Percentiles rank a stretch among this genome's conserved stretches.
These are phyloP conservation scores for Kluyveromyces wickerhamii DNA, from an alignment of 805 yeast species.

Conservation along the genomic window DNA sequence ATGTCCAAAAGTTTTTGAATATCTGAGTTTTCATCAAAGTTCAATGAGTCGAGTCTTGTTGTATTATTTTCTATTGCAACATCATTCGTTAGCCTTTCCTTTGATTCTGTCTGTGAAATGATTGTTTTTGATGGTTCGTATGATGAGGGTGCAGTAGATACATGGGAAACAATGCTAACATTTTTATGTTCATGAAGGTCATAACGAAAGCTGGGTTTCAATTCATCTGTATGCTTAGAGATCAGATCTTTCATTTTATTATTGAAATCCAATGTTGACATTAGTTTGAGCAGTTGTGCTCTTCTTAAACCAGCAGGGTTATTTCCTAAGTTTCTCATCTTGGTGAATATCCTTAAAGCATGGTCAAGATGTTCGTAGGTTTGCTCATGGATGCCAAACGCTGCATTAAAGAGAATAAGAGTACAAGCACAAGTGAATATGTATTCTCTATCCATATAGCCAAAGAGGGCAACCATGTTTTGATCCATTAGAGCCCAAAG, in stretches of 20 bases:
- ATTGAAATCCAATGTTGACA: constrained; percentile 60
- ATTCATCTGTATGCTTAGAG: constrained; percentile 45
- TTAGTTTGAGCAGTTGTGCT: constrained; percentile 59
- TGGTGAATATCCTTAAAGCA: constrained; percentile 59
- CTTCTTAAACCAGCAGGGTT: constrained; percentile 72
- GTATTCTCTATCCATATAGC: constrained; percentile 83
- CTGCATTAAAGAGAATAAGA: constrained; percentile 61
- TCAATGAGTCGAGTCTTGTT: constrained; percentile 25
- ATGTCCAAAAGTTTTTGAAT: constrained; percentile 28
- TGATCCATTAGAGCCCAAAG: constrained; percentile 69
- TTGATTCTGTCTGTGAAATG: constrained; percentile 1
- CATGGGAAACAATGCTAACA: constrained; percentile 15
- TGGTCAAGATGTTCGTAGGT: constrained; percentile 66
- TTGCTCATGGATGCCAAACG: constrained; percentile 76
- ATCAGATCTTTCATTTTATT: constrained; percentile 53
- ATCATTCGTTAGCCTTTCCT: neutral
- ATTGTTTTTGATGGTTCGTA: neutral
- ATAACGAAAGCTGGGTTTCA: constrained; percentile 16
- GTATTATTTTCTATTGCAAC: constrained; percentile 17
- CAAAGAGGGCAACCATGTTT: constrained; percentile 77
- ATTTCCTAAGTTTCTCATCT: constrained; percentile 70
- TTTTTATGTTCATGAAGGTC: constrained; percentile 14
- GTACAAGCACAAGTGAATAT: constrained; percentile 72
- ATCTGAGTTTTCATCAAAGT: constrained; percentile 30
- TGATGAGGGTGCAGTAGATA: constrained; percentile 8